Evolutionary conservation across 768 basidiomycete species (phyloP), one percentile per base, ranked within the genome.

Genomic region (Amanita rubescens): DNA sequence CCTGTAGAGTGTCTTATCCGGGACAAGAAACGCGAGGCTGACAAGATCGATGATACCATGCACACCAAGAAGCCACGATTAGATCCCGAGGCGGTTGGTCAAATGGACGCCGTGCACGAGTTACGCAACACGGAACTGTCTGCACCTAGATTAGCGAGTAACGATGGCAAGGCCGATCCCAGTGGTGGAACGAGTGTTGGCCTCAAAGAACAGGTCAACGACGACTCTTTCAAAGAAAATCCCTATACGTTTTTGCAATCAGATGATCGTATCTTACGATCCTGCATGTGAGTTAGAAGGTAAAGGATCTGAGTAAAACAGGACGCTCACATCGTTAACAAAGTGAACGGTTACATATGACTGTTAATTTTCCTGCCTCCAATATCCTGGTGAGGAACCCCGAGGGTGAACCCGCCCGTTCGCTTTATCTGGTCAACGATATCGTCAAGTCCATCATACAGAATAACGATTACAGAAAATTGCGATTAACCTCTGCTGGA

Each of bases 401-500:
- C 0, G 77, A 71, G 17, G 86, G 83, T 24, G 81, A 81, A 32
- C 74, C 82, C 10, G 80, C 81, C 25, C 85, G 93, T 37, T 87
- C 88, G 7, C 75, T 98, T 44, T 98, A 97, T 74, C 74, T 98
- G 55, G 83, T 86, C 53, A 96, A 94, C 63, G 80, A 84, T 60
- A 72, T 89, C 60, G 87, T 95, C 64, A 91, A 89, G 67, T 69
- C 75, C n/a, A 74, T 98, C 56, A 77, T 97, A 53, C 62, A 74
- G 49, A 72, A 84, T 63, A 99, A 98, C 65, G 84, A 91, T 64
- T 94, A 86, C 65, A 78, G 80, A 25, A 83, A 85, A 24, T 77
- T 97, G 52, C 84, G 96, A 1, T 81, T 99, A 49, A 85, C 94
- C 61, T 84, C 89, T 12, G 87, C 90, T n/a, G 96, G 96, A 17